phyloP scores from a whole-genome alignment of 345 rosid genomes.

The Dimocarpus longan region DNA sequence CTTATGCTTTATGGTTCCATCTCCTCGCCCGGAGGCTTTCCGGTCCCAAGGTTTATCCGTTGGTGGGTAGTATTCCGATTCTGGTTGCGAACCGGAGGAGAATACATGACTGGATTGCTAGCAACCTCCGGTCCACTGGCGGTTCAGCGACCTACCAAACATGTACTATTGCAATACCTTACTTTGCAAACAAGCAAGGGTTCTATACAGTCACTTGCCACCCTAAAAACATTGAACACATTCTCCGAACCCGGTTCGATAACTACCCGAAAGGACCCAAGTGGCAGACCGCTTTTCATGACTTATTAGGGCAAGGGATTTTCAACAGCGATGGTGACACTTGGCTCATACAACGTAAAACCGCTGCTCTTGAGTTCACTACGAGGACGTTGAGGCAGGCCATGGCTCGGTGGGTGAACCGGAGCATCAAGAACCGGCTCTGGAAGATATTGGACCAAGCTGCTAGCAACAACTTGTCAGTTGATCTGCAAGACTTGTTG shows the following conservation, averaged over 20 bases:
- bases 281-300: conserved; percentile 82
- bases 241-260: conserved; percentile 78
- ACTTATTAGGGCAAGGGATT: conserved; percentile 84
- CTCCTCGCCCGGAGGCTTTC: conserved; percentile 58
- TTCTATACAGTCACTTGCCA: conserved; percentile 86
- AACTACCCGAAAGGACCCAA: conserved; percentile 90
- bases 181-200: conserved; percentile 69
- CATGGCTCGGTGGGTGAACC: conserved; percentile 94
- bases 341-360: conserved; percentile 89
- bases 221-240: conserved; percentile 85
- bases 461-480: conserved; percentile 37
- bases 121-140: conserved; percentile 67
- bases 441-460: conserved; percentile 76
- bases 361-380: conserved; percentile 91
- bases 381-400: conserved; percentile 86
- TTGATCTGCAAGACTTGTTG: conserved; percentile 84
- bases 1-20: conserved; percentile 79
- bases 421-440: conserved; percentile 75
- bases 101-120: conserved; percentile 81
- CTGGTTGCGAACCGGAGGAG: conserved; percentile 56
- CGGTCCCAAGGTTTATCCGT: conserved; percentile 72
- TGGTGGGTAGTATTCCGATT: conserved; percentile 74
- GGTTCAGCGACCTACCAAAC: conserved; percentile 81
- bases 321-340: conserved; percentile 92
- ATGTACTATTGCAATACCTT: conserved; percentile 69